Evolutionary conservation across 768 basidiomycete species (phyloP).

Genomic region (Lactarius pseudohatsudake): DNA sequence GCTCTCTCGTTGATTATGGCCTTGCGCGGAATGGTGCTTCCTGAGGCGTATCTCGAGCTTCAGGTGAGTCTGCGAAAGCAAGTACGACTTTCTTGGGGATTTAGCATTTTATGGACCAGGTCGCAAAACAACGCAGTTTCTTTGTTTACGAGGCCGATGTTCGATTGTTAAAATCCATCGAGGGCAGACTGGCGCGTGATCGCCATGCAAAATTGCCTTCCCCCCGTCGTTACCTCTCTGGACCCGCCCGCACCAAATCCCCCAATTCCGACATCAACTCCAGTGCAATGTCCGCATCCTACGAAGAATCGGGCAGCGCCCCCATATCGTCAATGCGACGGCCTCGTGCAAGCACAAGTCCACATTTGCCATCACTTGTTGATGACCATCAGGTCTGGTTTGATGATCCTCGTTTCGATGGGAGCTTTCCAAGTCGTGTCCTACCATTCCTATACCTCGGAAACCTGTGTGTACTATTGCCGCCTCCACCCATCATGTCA

Average conservation of each 20-base stretch:
- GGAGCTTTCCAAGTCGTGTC: conserved; percentile 92
- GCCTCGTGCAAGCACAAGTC: conserved; percentile 70
- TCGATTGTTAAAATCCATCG: conserved; percentile 67
- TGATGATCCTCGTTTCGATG: conserved; percentile 89
- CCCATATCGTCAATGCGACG: conserved; percentile 37
- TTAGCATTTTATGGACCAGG: conserved; percentile 30
- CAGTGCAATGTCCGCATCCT: conserved; percentile 36
- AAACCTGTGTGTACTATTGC: conserved; percentile 67
- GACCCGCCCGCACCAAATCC: conserved; percentile 9
- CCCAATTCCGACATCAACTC: conserved; percentile 25
- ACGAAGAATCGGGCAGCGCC: conserved; percentile 26
- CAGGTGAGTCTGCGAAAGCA: conserved; percentile 45
- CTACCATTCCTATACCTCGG: conserved; percentile 93
- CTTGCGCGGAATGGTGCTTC: conserved; percentile 59
- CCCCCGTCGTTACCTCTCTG: conserved; percentile 19
- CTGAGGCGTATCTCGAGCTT: conserved; percentile 90
- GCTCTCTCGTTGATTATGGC: conserved; percentile 88
- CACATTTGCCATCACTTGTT: conserved; percentile 60
- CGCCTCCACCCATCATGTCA: conserved; percentile 17
- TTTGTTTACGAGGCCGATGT: conserved; percentile 89
- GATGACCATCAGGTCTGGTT: conserved; percentile 92
- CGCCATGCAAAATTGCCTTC: conserved; percentile 25
- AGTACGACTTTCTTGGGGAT: background rate
- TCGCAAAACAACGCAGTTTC: conserved; percentile 75
- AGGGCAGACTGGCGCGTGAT: conserved; percentile 46